Evolutionary conservation across 225 moss, liverwort and hornwort genomes (phyloP).

Genomic region (Bryoerythrophyllum caledonicum): DNA sequence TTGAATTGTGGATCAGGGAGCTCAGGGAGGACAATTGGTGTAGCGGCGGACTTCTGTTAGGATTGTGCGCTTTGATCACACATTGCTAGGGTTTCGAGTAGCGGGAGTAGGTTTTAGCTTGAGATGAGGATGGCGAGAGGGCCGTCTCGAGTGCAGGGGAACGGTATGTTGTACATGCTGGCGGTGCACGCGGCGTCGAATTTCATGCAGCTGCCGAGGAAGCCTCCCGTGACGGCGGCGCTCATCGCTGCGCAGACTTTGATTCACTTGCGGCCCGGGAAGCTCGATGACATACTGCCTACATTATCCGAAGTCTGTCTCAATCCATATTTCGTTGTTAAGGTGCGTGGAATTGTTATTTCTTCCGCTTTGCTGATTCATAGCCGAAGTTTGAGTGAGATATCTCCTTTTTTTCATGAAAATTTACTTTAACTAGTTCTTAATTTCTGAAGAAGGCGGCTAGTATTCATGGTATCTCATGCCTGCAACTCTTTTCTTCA

Average conservation of each 20-base stretch:
- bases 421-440: no score
- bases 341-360: slow-evolving; percentile 38
- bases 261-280: slow-evolving; percentile 66
- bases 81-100: slow-evolving; percentile 13
- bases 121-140: slow-evolving; percentile 27
- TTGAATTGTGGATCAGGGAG: neutral
- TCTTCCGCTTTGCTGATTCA: neutral
- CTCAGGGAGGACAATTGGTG: neutral
- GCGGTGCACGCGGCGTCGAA: slow-evolving; percentile 62
- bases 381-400: no score
- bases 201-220: slow-evolving; percentile 66
- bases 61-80: neutral
- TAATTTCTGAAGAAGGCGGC: no score
- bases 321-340: slow-evolving; percentile 58
- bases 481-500: no score
- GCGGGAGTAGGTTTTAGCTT: neutral
- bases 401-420: no score
- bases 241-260: slow-evolving; percentile 64
- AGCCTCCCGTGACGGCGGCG: slow-evolving; percentile 69
- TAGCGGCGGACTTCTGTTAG: neutral
- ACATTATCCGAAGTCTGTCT: slow-evolving; percentile 66
- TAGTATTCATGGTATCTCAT: no score
- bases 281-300: slow-evolving; percentile 62
- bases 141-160: slow-evolving; percentile 43
- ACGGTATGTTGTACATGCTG: slow-evolving; percentile 80